Evolutionary conservation across 495 filamentous ascomycete species (phyloP), one percentile per base, ranked within the genome.

Genomic region (Parathielavia appendiculata): DNA sequence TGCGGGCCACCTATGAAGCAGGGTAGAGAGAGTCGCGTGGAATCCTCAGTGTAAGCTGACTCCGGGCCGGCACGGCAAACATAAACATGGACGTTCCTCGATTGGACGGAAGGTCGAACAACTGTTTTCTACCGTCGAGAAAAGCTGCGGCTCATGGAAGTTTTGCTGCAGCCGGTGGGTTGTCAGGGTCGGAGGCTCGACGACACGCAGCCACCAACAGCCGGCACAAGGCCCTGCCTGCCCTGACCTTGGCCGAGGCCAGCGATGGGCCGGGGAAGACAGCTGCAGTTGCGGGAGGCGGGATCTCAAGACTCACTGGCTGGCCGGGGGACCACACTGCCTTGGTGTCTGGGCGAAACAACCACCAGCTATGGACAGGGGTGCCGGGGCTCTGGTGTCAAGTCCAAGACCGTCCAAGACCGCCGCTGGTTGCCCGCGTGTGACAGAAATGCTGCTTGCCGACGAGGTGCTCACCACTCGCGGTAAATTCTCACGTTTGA

Each of bases 101-200:
- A 10, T 13, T 46, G 49, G 17, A 26, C 32, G 34, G 36, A 53
- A 30, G 30, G 32, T 20, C 19, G 61, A 36, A 30, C 20, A 40
- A 38, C 30, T 35, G 35, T 41, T 40, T n/a, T 49, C 13, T 40
- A 41, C 39, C 14, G 49, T 53, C 22, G 20, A 41, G 35, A 20
- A 20, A 14, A 23, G 47, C 38, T 57, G 55, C 45, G 55, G 55
- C 55, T 57, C 55, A 57, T 32, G 47, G 49, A 50, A 59, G 49
- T 48, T 39, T 38, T 58, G 57, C 36, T 32, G 57, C 52, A 56
- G 52, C 23, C n/a, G 54, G 23, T 17, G 56, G 51, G 34, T 16
- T 20, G 50, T 39, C 14, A 14, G 44, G 46, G n/a, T 43, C 17
- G 35, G 53, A 53, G 59, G 22, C 40, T 51, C 36, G n/a, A 48